Percentiles rank a stretch among this genome's conserved stretches.
Evolutionary conservation across 148 eudicot species (phyloP).

Genomic region (Beta vulgaris): DNA sequence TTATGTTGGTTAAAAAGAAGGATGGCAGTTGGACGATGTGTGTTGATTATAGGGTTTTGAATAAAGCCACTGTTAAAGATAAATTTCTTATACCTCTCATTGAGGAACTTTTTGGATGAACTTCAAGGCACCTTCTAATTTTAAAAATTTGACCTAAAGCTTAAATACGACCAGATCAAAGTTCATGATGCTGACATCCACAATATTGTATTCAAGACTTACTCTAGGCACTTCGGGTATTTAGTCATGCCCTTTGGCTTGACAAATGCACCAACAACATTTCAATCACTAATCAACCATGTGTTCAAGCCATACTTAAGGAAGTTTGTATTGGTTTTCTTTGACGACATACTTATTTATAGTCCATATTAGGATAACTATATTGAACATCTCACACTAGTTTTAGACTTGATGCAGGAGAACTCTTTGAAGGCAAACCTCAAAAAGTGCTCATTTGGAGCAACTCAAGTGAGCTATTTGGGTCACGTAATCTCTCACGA

Average conservation of each 20-base stretch:
- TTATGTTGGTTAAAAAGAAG: constrained; percentile 2
- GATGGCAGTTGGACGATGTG: constrained; percentile 1
- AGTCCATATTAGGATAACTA: background rate
- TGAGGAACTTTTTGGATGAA: background rate
- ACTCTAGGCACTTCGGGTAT: background rate
- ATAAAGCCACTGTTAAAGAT: background rate
- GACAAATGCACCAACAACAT: background rate
- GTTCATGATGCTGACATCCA: background rate
- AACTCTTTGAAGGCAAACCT: background rate
- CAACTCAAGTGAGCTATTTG: background rate
- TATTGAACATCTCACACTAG: background rate
- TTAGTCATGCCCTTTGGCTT: background rate
- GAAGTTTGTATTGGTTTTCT: background rate
- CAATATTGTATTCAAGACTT: background rate
- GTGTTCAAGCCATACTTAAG: background rate
- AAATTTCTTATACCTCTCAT: constrained; percentile 3
- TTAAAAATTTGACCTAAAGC: constrained; percentile 9
- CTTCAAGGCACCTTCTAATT: background rate
- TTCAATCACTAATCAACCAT: background rate
- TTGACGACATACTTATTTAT: background rate
- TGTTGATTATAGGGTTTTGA: constrained; percentile 5
- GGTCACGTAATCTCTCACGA: background rate
- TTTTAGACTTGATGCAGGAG: background rate
- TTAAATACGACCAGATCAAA: constrained; percentile 3
- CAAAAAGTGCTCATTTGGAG: background rate